These are phyloP conservation scores for Ceratonia siliqua DNA, from an alignment of 306 rosid genomes.

Conservation along the genomic window DNA sequence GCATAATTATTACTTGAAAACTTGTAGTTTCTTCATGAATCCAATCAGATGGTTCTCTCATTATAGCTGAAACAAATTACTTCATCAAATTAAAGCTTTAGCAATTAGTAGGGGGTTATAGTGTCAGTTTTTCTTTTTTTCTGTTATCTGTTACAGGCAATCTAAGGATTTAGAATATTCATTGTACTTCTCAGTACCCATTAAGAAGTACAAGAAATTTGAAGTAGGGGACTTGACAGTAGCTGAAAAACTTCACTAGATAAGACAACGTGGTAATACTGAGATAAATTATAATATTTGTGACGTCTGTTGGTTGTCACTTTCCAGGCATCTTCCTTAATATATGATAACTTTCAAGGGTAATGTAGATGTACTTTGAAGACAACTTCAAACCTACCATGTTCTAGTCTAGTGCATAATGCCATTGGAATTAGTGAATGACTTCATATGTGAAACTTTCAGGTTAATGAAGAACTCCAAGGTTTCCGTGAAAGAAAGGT, in stretches of 20 bases:
- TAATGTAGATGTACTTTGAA: constrained; percentile 11
- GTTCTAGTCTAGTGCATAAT: constrained; percentile 22
- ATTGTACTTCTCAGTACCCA: neutral
- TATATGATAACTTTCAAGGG: neutral
- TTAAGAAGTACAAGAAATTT: neutral
- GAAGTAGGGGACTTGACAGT: neutral
- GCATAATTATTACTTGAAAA: constrained; percentile 13
- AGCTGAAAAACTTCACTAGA: neutral
- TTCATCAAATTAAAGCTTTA: constrained; percentile 13
- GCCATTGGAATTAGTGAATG: constrained; percentile 32
- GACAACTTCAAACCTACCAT: constrained; percentile 20
- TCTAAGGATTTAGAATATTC: neutral
- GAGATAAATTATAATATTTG: neutral
- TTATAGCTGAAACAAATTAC: neutral
- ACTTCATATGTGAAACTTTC: constrained; percentile 40
- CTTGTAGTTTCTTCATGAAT: neutral
- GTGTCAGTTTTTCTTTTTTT: too few species aligned
- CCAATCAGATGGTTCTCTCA: neutral
- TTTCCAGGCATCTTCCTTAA: constrained; percentile 21
- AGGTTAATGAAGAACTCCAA: constrained; percentile 57
- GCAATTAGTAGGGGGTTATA: constrained; percentile 19
- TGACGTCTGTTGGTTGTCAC: neutral
- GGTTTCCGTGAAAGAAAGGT: constrained; percentile 53
- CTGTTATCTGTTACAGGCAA: too few species aligned
- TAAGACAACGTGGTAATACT: constrained; percentile 24